Base-by-base conservation (phyloP, 2,329 filamentous ascomycete species). In the Nigrospora oryzae region DNA sequence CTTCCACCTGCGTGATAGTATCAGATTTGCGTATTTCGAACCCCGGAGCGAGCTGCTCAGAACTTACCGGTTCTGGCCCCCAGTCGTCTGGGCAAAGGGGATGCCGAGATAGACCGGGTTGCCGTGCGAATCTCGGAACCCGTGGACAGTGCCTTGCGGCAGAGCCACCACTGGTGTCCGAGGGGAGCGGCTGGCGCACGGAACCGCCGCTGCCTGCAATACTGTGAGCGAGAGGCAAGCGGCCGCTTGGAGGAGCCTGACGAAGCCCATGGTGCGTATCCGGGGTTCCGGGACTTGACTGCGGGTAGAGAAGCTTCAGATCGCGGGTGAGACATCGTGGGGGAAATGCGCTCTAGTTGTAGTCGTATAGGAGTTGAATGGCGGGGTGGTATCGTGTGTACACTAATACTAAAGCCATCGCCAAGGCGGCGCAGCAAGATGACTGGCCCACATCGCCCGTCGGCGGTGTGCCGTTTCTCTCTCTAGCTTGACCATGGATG, bases 21-120 rank as follows among this genome's bases (percentile, higher is more conserved):
- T 37, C 28, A 36, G 38, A 28, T 13, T 19, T 15, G 6, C 17
- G 17, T 19, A 33, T 36, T 5, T n/a, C 35, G 1, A 16, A 19
- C 7, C 6, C n/a, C 28, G 12, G 11, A 16, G n/a, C 6, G 8
- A 28, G 23, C 23, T 28, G 23, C 23, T 28, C 23, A 7, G 8
- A 7, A 28, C 49, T 10, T 52, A 58, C 56, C 64, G 52, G 50
- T 68, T 68, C 36, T 61, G 46, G n/a, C 64, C 65, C 3, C 58
- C 65, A 1, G 65, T 68, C 1, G 63, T 62, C 8, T 60, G 60
- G 16, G 65, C 65, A 45, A 60, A 68, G 1, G 65, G 65, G 10
- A 68, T 56, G 8, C 66, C 66, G 10, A 68, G 54, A 44, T 56
- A 68, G 5, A 68, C 63, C 1, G 57, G 55, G 50, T 58, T 62